Base-by-base conservation (phyloP, 2,329 filamentous ascomycete genomes). In the Nannizziopsis barbatae region DNA sequence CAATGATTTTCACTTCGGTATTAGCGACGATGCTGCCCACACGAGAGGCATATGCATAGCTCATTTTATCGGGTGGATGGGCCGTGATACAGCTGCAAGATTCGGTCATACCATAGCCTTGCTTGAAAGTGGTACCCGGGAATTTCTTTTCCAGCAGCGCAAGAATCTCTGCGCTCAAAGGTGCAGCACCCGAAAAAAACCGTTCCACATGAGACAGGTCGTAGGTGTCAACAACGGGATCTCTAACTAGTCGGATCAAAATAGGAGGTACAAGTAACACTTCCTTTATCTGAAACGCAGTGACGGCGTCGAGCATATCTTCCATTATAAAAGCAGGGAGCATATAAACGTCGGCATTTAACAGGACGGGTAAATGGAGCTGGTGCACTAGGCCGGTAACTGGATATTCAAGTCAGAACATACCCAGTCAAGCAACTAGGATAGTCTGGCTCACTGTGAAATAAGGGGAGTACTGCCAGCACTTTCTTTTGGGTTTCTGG, bases 181-280 rank as follows among this genome's bases (percentile, higher is more conserved):
- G 90, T 1, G 90, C 89, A 0, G 89, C 90, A 17, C 86, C 90
- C 0, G 80, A 89, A 66, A 87, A 92, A 71, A 95, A 73, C 77
- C 89, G 89, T 40, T 84, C 81, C 18, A 96, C 61, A 3, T 76
- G 80, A 12, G 78, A 81, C 35, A 96, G 72, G 63, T 96, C 80
- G 67, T 93, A 95, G 53, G 86, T 84, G 46, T 77, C 75, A 6
- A 95, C 81, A 2, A 80, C 60, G 0, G 88, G 87, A 57, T 85
- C 77, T 64, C 95, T 95, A 54, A 82, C 78, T 1, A 96, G 75
- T 0, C 81, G 75, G 8, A 96, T 75, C 1, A 94, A 75, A 7
- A 96, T 80, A 0, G 90, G 89, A 1, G 89, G 89, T 0, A 89
- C 86, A 8, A 94, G 66, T 14, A 79, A 68, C 2, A 80, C 62